Conservation (phyloP, 75 land plant species). For the Isoetes taiwanensis region DNA sequence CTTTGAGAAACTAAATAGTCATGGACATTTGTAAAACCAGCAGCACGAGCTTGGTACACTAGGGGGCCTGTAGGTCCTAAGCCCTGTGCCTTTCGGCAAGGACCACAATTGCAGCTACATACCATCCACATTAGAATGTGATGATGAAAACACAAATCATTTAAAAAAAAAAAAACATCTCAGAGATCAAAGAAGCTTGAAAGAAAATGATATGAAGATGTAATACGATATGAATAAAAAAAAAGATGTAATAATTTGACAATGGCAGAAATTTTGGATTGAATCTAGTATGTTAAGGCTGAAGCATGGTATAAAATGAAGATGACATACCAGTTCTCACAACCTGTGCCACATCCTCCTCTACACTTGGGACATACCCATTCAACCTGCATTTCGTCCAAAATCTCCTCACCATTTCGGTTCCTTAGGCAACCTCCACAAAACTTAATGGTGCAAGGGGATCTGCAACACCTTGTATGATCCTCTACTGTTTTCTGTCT, state of each 20-base stretch:
- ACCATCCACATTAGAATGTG: no score
- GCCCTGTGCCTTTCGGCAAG: slow-evolving; percentile 22
- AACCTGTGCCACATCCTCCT: slow-evolving; percentile 37
- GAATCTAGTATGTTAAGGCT: no score
- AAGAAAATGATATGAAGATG: no score
- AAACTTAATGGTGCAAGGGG: slow-evolving; percentile 17
- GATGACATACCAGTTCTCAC: slow-evolving; percentile 22
- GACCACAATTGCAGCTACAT: slow-evolving; percentile 36
- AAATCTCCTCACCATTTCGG: slow-evolving; percentile 25
- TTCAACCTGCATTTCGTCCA: slow-evolving; percentile 13
- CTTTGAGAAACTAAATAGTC: slow-evolving; percentile 22
- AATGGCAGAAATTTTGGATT: neutral
- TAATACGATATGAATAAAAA: neutral
- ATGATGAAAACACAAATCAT: no score
- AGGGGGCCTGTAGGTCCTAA: slow-evolving; percentile 16
- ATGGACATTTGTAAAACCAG: slow-evolving; percentile 29
- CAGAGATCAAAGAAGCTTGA: neutral
- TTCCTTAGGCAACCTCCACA: slow-evolving; percentile 31
- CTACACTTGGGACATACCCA: slow-evolving; percentile 18
- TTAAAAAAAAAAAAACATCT: neutral
- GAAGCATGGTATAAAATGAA: no score
- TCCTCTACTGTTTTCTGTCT: slow-evolving; percentile 32
- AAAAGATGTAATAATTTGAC: neutral
- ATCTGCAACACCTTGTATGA: slow-evolving; percentile 17
- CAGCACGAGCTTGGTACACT: slow-evolving; percentile 6